Conservation (phyloP, 225 moss, liverwort and hornwort species). For the Sphagnum contortum region DNA sequence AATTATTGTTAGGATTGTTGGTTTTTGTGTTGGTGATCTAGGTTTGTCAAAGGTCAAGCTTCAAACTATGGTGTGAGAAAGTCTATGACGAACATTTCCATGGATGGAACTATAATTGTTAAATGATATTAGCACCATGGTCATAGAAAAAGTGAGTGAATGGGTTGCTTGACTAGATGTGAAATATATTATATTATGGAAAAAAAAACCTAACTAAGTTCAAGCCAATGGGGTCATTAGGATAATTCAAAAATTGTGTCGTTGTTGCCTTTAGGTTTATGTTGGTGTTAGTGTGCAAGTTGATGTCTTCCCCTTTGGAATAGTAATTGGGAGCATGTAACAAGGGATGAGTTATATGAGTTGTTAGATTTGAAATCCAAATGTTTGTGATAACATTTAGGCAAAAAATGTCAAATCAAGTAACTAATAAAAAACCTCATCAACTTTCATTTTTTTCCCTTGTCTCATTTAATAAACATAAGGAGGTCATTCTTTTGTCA, state of each 20-base stretch:
- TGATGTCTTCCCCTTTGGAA: slow-evolving; percentile 89
- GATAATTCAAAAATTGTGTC: too few relatives aligned
- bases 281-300: slow-evolving; percentile 37
- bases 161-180: not conserved
- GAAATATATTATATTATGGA: too few relatives aligned
- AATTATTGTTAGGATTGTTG: too few relatives aligned
- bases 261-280: not conserved
- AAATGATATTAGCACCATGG: slow-evolving; percentile 79
- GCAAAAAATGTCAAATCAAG: too few relatives aligned
- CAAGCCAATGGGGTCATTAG: too few relatives aligned
- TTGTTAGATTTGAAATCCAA: slow-evolving; percentile 20
- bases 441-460: too few relatives aligned
- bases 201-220: too few relatives aligned
- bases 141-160: slow-evolving; percentile 79
- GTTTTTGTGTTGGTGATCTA: slow-evolving; percentile 75
- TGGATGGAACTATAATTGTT: slow-evolving; percentile 99
- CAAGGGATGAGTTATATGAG: slow-evolving; percentile 96
- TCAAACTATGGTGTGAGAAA: slow-evolving; percentile 97
- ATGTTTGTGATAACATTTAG: too few relatives aligned
- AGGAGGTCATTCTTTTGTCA: too few relatives aligned
- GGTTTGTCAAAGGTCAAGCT: slow-evolving; percentile 97
- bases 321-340: slow-evolving; percentile 97
- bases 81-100: slow-evolving; percentile 91
- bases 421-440: too few relatives aligned
- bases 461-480: too few relatives aligned